These are phyloP conservation scores for Fusarium verrucosum DNA, from an alignment of 2,329 filamentous ascomycete genomes.

Conservation along the genomic window DNA sequence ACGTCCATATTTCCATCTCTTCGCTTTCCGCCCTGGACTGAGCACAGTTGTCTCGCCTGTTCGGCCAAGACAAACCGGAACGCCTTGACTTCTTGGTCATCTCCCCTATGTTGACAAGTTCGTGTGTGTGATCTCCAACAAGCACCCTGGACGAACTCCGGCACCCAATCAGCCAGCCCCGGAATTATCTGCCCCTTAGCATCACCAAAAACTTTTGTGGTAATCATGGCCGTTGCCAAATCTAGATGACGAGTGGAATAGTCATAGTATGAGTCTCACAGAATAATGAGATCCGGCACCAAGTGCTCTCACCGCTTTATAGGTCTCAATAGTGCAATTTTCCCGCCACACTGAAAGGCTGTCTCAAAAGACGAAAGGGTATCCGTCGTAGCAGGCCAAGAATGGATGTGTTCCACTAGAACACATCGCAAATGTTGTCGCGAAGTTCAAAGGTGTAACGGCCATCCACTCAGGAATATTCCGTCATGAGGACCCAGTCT, in stretches of 20 bases:
- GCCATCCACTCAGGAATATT: neutral
- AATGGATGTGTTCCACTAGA: slow-evolving; percentile 21
- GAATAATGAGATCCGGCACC: slow-evolving; percentile 3
- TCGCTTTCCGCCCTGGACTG: neutral
- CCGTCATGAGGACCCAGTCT: slow-evolving; percentile 5
- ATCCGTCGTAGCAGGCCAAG: neutral
- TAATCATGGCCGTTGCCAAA: neutral
- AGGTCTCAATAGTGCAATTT: slow-evolving; percentile 16
- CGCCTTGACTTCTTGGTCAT: neutral
- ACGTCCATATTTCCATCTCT: neutral
- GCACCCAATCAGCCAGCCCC: slow-evolving; percentile 3
- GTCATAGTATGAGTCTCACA: neutral
- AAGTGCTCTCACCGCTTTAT: slow-evolving; percentile 27
- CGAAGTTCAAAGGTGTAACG: slow-evolving; percentile 13
- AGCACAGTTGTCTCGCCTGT: neutral
- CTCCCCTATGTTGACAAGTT: neutral
- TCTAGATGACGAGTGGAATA: neutral
- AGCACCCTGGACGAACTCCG: slow-evolving; percentile 23
- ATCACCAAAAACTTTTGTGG: slow-evolving; percentile 8
- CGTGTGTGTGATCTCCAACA: slow-evolving; percentile 8
- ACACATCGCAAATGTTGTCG: slow-evolving; percentile 8
- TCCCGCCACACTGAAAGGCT: slow-evolving; percentile 21
- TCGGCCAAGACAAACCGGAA: neutral
- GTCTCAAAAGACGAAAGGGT: slow-evolving; percentile 18
- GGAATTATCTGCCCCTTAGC: neutral